Evolutionary conservation across 257 asterid species (phyloP).

Genomic region (Solanum etuberosum): DNA sequence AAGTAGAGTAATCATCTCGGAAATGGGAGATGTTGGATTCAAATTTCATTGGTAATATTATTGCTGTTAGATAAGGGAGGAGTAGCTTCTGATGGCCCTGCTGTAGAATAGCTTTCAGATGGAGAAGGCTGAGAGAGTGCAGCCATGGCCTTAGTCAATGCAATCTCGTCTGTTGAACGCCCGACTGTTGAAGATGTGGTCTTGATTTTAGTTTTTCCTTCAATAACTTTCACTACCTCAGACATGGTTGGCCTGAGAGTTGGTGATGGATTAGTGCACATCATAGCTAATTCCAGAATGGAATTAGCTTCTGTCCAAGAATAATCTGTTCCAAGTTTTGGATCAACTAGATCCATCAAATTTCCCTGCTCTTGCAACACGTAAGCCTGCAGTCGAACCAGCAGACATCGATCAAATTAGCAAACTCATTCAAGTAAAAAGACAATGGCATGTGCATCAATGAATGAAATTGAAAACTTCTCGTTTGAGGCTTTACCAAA

Average conservation of each 20-base stretch:
- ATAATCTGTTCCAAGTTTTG: neutral
- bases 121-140: neutral
- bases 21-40: neutral
- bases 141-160: neutral
- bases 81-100: neutral
- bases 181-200: neutral
- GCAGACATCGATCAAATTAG: neutral
- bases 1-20: neutral
- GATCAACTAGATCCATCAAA: slow-evolving; percentile 2
- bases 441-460: neutral
- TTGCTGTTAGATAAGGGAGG: neutral
- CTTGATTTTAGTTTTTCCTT: slow-evolving; percentile 3
- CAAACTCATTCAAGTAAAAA: neutral
- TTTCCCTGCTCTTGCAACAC: neutral
- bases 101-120: slow-evolving; percentile 1
- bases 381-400: neutral
- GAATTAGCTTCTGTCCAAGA: neutral
- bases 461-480: neutral
- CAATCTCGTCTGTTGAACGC: neutral
- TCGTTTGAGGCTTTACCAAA: neutral
- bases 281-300: slow-evolving; percentile 5
- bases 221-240: slow-evolving; percentile 9
- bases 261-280: slow-evolving; percentile 3
- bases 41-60: neutral
- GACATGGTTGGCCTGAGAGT: slow-evolving; percentile 13